Percentiles rank a stretch among this genome's conserved stretches.
phyloP scores from a whole-genome alignment of 2,329 filamentous ascomycete genomes.

The Ascochyta clinopodiicola region DNA sequence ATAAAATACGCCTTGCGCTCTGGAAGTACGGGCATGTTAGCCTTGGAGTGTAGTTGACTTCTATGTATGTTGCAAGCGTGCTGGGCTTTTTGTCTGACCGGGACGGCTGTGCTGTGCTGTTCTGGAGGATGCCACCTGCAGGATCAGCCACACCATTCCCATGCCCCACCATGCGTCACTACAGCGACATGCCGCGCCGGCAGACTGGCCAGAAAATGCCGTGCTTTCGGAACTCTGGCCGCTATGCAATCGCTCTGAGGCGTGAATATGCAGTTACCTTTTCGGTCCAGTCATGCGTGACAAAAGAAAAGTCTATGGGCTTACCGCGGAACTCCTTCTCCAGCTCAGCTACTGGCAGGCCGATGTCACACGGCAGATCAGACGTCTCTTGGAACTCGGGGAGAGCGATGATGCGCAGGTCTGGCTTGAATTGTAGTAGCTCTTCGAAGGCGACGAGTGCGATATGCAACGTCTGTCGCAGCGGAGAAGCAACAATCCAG shows the following conservation, averaged over 20 bases:
- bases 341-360: constrained; percentile 54
- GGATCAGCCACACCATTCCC: too few species aligned
- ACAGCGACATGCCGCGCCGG: constrained; percentile 65
- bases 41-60: too few species aligned
- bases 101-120: too few species aligned
- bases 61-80: too few species aligned
- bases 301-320: constrained; percentile 66
- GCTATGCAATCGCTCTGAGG: constrained; percentile 47
- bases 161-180: constrained; percentile 72
- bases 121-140: too few species aligned
- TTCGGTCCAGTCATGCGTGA: constrained; percentile 67
- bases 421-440: constrained; percentile 42
- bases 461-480: constrained; percentile 80
- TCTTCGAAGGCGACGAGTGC: constrained; percentile 71
- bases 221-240: constrained; percentile 6
- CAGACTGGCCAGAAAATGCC: constrained; percentile 15
- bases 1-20: too few species aligned
- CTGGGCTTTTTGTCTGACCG: too few species aligned
- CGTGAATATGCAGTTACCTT: constrained; percentile 36
- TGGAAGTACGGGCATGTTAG: too few species aligned
- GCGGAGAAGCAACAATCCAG: constrained; percentile 75
- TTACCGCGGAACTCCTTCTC: constrained; percentile 65
- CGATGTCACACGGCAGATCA: constrained; percentile 75
- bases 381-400: constrained; percentile 81
- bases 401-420: constrained; percentile 61